Base-by-base conservation (phyloP, 2,329 filamentous ascomycete genomes). In the Hypoxylon sp. region DNA sequence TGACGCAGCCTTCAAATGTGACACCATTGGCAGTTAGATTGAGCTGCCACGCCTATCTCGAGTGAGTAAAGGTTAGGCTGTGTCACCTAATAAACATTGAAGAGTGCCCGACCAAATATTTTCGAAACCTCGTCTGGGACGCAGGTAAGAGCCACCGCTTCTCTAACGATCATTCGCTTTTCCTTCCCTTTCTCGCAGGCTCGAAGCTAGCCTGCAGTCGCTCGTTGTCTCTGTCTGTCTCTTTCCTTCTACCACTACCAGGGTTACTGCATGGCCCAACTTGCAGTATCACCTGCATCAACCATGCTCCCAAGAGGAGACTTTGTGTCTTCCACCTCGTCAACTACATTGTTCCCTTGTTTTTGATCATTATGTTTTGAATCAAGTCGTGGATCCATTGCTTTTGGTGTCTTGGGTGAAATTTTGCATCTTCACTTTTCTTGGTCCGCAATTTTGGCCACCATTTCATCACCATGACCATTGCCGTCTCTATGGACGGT, bases 361-460 rank as follows among this genome's bases (percentile, higher is more conserved):
- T 70, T 56, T 73, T 76, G 75, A 75, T 78, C 75, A 81, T 79
- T 75, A 83, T 83, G 81, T 76, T 79, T 81, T 81, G 81, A 80
- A 74, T 74, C 70, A 60, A 64, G 63, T 67, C 72, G 65, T 67
- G 65, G 78, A 74, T 77, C 74, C 77, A 74, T 73, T 79, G 74
- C 73, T 72, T 80, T 82, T 80, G 79, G 78, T 79, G 78, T 81
- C 81, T 84, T 84, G 82, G 81, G 78, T 78, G 76, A 66, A 75
- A 80, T 78, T 75, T 80, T 79, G 73, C 70, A 75, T 78, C 68
- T 73, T 75, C 72, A 72, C 71, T 63, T 74, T 77, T 77, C 74
- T 79, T 78, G 77, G 74, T 65, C 68, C 70, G 74, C 70, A 67
- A 75, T 74, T 74, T 77, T 72, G 70, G 70, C 61, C 71, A 51